phyloP scores from a whole-genome alignment of 2,329 filamentous ascomycete species.

The Cladosporium sp. region DNA sequence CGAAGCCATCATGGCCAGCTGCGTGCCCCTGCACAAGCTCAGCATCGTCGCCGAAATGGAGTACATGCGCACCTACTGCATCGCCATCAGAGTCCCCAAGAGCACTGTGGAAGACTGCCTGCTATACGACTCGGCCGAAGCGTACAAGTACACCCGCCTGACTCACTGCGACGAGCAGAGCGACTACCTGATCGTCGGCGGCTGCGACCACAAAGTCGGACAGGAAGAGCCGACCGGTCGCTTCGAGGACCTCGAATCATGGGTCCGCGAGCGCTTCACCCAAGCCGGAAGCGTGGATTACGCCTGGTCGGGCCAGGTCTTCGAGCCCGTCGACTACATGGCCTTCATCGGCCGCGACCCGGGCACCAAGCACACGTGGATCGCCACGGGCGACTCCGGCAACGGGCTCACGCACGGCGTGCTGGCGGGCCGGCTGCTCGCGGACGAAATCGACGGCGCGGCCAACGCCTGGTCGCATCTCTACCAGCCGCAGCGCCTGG shows the following conservation, averaged over 20 bases:
- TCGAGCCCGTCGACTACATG: constrained; percentile 53
- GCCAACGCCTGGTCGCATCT: constrained; percentile 47
- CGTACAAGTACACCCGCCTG: constrained; percentile 54
- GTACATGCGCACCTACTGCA: constrained; percentile 53
- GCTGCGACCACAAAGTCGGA: constrained; percentile 57
- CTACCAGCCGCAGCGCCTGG: constrained; percentile 49
- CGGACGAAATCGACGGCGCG: constrained; percentile 51
- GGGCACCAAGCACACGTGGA: constrained; percentile 48
- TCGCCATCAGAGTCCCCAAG: constrained; percentile 52
- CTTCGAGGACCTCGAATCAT: constrained; percentile 50
- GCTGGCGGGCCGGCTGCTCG: constrained; percentile 49
- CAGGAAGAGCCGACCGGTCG: constrained; percentile 40
- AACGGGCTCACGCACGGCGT: constrained; percentile 56
- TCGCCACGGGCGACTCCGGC: constrained; percentile 55
- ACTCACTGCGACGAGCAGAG: constrained; percentile 50
- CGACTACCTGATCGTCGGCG: constrained; percentile 55
- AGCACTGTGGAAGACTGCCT: constrained; percentile 51
- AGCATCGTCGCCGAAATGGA: constrained; percentile 51
- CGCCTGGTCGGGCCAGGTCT: constrained; percentile 55
- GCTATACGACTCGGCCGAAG: constrained; percentile 52
- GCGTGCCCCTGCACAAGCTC: constrained; percentile 54
- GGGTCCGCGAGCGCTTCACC: constrained; percentile 52
- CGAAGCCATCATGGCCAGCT: constrained; percentile 52
- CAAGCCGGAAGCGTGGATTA: constrained; percentile 50
- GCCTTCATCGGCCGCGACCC: constrained; percentile 55